Percentiles rank a stretch among this genome's conserved stretches.
phyloP scores from a whole-genome alignment of 2,329 filamentous ascomycete species.

The Alternaria consortialis region DNA sequence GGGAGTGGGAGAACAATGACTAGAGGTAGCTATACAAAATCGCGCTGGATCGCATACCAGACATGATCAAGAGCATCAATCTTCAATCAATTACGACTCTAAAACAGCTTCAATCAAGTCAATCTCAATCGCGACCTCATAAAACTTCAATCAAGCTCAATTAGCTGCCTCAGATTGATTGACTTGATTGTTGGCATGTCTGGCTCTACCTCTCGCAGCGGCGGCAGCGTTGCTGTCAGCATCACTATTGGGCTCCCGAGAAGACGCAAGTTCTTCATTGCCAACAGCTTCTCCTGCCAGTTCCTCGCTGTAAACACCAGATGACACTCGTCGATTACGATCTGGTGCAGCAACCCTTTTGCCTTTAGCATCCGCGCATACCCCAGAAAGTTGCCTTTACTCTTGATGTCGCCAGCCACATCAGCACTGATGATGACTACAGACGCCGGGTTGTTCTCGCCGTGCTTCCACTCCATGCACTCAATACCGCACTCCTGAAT shows the following conservation, averaged over 20 bases:
- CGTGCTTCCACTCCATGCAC: constrained; percentile 20
- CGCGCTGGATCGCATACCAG: no score
- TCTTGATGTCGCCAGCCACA: constrained; percentile 16
- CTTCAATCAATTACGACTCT: no score
- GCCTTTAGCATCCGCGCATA: constrained; percentile 17
- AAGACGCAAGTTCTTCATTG: constrained; percentile 20
- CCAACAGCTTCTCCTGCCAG: constrained; percentile 21
- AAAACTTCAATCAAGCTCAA: no score
- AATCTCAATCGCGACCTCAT: no score
- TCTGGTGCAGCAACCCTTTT: constrained; percentile 14
- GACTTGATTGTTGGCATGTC: no score
- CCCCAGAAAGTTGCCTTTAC: constrained; percentile 21
- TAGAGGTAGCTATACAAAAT: no score
- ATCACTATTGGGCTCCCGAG: constrained; percentile 20
- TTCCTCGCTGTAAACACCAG: constrained; percentile 22
- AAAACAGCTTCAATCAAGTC: no score
- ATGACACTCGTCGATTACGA: constrained; percentile 31
- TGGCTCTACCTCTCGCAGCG: no score
- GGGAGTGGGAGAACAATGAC: no score
- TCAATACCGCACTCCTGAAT: constrained; percentile 7
- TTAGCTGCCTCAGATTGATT: no score
- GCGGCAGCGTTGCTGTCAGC: no score
- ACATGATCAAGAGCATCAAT: no score
- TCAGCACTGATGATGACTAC: constrained; percentile 25
- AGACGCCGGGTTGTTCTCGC: constrained; percentile 19